Evolutionary conservation across 1,139 yeast genomes (phyloP), one percentile per base, ranked within the genome.

Genomic region (Geotrichum carabidarum): DNA sequence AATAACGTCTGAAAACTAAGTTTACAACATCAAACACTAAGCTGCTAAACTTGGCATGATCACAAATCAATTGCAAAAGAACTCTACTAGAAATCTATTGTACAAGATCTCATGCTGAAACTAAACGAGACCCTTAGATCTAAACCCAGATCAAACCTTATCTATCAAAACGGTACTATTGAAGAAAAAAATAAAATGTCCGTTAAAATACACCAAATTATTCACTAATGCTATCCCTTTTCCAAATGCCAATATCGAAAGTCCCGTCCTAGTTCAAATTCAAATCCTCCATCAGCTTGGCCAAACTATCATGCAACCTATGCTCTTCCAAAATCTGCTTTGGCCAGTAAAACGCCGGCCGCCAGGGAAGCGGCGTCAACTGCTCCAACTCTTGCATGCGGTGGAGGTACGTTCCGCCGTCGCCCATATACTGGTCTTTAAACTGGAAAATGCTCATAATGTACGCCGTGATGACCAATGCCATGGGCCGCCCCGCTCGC

Each of bases 281-380:
- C 35, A 49, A 22, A 6, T 42, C 36, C 17, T 34, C 44, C 53
- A 50, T 35, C 37, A 50, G 18, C 27, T 14, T 11, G n/a, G 15
- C 53, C 8, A 50, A n/a, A 44, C 48, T 50, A n/a, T 18, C 31
- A 18, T 40, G 53, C 43, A 50, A 14, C 8, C 32, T 11, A 8
- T 35, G 42, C 18, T 44, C n/a, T 44, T 50, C 53, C 44, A 50
- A 17, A 34, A 44, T 44, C 41, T 50, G 45, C 30, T 43, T 45
- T 8, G 54, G 49, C 50, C 50, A 50, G 41, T 44, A 50, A 38
- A 44, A 50, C n/a, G 54, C 54, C 6, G 44, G 40, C 31, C 40
- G 18, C 54, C 50, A 50, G 3, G 46, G 8, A 2, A 32, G 50
- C 4, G 54, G 49, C 1, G 50, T 37, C 45, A 50, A 4, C 18